Conservation (phyloP, 139 green algal genomes). For the Nannochloris sp. region DNA sequence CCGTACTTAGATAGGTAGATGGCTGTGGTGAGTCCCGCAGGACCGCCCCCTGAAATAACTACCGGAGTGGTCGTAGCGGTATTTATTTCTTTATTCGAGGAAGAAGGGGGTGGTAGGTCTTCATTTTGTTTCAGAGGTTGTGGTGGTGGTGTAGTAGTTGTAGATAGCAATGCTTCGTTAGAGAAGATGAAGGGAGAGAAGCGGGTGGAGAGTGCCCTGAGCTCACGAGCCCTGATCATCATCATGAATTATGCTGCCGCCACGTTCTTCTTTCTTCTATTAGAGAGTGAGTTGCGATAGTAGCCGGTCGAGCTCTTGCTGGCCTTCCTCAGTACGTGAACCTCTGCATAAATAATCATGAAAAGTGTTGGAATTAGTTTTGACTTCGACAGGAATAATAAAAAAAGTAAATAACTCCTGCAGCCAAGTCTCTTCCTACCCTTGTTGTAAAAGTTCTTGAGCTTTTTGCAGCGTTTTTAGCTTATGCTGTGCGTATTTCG, state of each 20-base stretch:
- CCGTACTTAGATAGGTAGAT: constrained; percentile 56
- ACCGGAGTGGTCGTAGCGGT: constrained; percentile 33
- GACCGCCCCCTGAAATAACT: constrained; percentile 68
- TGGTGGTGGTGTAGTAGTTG: too few species aligned
- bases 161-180: too few species aligned
- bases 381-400: too few species aligned
- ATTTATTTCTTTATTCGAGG: not conserved
- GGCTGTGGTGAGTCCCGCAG: constrained; percentile 63
- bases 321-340: not conserved
- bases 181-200: too few species aligned
- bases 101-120: not conserved
- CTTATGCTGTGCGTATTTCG: constrained; percentile 23
- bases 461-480: constrained; percentile 18
- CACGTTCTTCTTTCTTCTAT: too few species aligned
- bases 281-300: not conserved
- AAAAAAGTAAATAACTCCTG: too few species aligned
- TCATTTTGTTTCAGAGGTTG: too few species aligned
- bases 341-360: not conserved
- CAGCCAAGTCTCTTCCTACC: not conserved
- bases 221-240: too few species aligned
- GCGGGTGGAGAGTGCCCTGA: too few species aligned
- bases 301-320: not conserved
- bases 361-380: not conserved
- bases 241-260: too few species aligned
- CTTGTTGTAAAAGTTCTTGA: constrained; percentile 12